Evolutionary conservation across 225 moss, liverwort and hornwort species (phyloP).

Genomic region (Polytrichum commune): DNA sequence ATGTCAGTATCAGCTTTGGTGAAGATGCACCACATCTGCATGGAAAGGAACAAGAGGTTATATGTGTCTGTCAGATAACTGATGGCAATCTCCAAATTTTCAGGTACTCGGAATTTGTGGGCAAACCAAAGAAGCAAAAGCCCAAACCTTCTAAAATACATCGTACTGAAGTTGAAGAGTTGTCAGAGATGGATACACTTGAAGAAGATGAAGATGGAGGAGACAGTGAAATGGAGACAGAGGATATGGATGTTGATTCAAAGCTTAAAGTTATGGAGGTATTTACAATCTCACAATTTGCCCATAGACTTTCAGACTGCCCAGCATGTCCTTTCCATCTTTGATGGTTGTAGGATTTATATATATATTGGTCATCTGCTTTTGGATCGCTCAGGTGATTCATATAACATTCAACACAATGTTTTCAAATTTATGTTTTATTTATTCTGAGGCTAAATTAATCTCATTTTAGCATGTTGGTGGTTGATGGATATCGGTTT

Average conservation of each 20-base stretch:
- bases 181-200: conserved; percentile 33
- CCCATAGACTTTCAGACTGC: neutral
- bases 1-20: no score
- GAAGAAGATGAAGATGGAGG: conserved; percentile 48
- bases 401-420: no score
- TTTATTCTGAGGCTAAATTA: no score
- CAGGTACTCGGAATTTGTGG: conserved; percentile 63
- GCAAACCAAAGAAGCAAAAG: conserved; percentile 46
- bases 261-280: conserved; percentile 26
- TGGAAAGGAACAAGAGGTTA: no score
- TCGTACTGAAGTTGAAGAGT: conserved; percentile 42
- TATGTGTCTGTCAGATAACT: no score
- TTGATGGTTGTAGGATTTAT: no score
- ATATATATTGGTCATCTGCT: no score
- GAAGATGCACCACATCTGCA: no score
- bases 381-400: no score
- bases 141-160: conserved; percentile 17
- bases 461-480: no score
- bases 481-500: conserved; percentile 13
- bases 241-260: conserved; percentile 25
- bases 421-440: no score
- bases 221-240: conserved; percentile 21
- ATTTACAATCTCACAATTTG: neutral
- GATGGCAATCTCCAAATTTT: neutral
- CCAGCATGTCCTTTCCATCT: neutral